Conservation (phyloP, 768 basidiomycete species). For the Boletus subcaerulescens region DNA sequence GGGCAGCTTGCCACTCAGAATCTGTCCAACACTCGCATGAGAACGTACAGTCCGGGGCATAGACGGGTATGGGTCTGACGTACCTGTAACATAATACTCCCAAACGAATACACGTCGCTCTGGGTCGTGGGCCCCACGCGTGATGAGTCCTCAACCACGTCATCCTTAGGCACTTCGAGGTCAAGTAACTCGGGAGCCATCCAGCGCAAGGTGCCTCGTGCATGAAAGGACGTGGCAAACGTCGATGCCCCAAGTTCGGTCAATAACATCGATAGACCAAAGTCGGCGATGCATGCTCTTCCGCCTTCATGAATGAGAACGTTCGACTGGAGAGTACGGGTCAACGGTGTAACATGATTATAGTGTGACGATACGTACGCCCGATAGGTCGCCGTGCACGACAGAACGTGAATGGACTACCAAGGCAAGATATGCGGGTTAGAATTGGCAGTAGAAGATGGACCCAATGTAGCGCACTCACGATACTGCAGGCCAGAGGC, state of each 20-base stretch:
- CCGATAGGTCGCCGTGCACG: slow-evolving; percentile 21
- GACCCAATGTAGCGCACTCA: too few species aligned
- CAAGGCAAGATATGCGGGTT: neutral
- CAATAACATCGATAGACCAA: too few species aligned
- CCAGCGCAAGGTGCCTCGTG: slow-evolving; percentile 6
- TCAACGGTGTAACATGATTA: neutral
- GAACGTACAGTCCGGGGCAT: neutral
- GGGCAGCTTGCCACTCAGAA: neutral
- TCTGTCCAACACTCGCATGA: neutral
- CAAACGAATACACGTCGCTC: slow-evolving; percentile 2
- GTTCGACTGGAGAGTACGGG: neutral
- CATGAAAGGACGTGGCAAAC: slow-evolving; percentile 18
- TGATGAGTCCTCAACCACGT: neutral
- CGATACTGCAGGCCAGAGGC: too few species aligned
- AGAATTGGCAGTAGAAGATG: too few species aligned
- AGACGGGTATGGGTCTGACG: neutral
- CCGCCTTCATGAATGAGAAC: too few species aligned
- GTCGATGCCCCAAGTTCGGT: neutral
- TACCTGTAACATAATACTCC: slow-evolving; percentile 11
- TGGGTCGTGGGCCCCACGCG: neutral
- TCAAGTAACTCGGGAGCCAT: slow-evolving; percentile 12
- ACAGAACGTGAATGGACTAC: slow-evolving; percentile 18
- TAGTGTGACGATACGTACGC: slow-evolving; percentile 1
- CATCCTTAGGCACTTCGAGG: slow-evolving; percentile 1
- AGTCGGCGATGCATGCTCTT: too few species aligned